Evolutionary conservation across 2,329 filamentous ascomycete genomes (phyloP).

Genomic region (Aspergillus floridensis): DNA sequence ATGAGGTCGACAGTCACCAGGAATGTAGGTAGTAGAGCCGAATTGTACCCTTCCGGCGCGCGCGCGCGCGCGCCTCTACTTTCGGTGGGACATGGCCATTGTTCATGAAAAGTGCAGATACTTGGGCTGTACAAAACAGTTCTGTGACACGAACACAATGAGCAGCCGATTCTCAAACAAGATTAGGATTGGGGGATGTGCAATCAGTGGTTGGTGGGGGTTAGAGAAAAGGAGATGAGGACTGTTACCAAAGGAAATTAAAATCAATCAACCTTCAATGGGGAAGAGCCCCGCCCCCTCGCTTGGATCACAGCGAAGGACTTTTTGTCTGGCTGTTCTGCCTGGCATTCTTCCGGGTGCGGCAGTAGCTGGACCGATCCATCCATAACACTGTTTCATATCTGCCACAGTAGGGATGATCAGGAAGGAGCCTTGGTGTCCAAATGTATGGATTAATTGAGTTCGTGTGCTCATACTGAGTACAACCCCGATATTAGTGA

Average conservation of each 20-base stretch:
- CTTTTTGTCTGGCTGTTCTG: neutral
- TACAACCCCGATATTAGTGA: too few species aligned
- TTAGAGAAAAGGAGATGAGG: slow-evolving; percentile 1
- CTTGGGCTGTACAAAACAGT: neutral
- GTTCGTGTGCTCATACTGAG: too few species aligned
- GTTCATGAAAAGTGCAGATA: neutral
- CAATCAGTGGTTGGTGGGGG: slow-evolving; percentile 4
- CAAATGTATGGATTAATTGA: neutral
- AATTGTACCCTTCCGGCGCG: neutral
- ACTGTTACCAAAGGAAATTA: slow-evolving; percentile 2
- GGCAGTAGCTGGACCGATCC: neutral
- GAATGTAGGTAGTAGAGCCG: neutral
- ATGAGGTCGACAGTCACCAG: neutral
- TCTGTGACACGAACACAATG: neutral
- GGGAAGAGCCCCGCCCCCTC: slow-evolving; percentile 6
- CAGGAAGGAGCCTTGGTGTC: neutral
- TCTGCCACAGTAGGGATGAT: neutral
- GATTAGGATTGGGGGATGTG: neutral
- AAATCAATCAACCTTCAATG: neutral
- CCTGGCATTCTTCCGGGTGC: neutral
- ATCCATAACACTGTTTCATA: neutral
- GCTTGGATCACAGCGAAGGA: neutral
- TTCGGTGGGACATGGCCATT: neutral
- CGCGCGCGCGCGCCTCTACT: neutral
- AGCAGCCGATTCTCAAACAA: neutral